Evolutionary conservation across 305 asterid genomes (phyloP), one percentile per base, ranked within the genome.

Genomic region (Lippia alba): DNA sequence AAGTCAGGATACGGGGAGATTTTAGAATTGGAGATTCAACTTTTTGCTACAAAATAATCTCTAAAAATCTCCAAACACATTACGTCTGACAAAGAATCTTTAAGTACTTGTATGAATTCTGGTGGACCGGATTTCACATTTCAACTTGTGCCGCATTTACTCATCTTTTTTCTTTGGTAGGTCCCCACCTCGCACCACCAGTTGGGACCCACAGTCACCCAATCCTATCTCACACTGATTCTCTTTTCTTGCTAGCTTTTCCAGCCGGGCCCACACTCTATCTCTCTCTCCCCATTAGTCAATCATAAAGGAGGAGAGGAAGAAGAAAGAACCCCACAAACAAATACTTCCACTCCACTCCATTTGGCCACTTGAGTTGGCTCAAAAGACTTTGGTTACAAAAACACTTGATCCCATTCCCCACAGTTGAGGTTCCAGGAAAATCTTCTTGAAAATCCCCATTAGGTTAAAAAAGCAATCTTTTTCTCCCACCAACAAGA

Each of bases 261-360:
- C 61, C 8, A 54, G 45, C 45, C 45, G 10, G 9, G 10, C 45
- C 45, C 30, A 24, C 56, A 0, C 56, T n/a, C 62, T 55, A 66
- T 58, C 75, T 16, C 63, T 61, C 54, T 40, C 56, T n/a, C 46
- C 68, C 80, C 87, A 82, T 73, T 82, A 78, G 90, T 85, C 87
- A 85, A 82, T 83, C 76, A 79, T 74, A 77, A 70, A 74, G 67
- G 55, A 64, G 24, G 33, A 24, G 69, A 44, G 70, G n/a, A 50
- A 55, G 69, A 32, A 64, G 48, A 32, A 46, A 48, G 63, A 74
- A 72, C 82, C 83, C 90, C 86, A 82, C 63, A 2, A 56, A 24
- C 3, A 24, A 24, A 71, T 32, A 56, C 71, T 75, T 70, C 80
- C 80, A 76, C 82, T 76, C 68, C 75, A n/a, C 48, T 71, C 68